Percentiles rank a stretch among this genome's conserved stretches.
Conservation (phyloP, 768 basidiomycete genomes). For the Porpolomopsis calyptriformis region DNA sequence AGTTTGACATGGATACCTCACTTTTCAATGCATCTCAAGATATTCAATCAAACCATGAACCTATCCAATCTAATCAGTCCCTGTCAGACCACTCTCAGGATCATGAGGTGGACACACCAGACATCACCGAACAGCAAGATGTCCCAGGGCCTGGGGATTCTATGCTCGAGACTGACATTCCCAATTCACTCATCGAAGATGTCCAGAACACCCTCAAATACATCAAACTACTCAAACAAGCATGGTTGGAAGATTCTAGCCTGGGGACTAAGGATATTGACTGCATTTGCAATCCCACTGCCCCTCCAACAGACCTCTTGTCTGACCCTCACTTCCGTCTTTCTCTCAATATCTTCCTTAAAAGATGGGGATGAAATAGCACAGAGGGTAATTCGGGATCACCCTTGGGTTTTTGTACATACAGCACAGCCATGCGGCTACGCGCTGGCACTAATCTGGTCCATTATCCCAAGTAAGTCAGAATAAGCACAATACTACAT, state of each 20-base stretch:
- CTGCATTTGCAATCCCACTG: constrained; percentile 9
- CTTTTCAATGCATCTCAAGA: too few relatives aligned
- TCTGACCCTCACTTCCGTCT: constrained; percentile 9
- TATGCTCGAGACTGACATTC: background rate
- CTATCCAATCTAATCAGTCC: background rate
- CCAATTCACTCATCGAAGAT: constrained; percentile 5
- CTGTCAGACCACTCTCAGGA: background rate
- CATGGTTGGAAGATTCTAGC: constrained; percentile 5
- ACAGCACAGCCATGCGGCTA: too few relatives aligned
- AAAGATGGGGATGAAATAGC: constrained; percentile 17
- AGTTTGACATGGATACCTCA: too few relatives aligned
- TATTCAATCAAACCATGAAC: too few relatives aligned
- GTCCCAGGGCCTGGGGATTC: background rate
- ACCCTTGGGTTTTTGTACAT: too few relatives aligned
- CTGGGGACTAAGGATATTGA: constrained; percentile 6
- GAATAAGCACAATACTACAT: too few relatives aligned
- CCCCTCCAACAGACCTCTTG: constrained; percentile 3
- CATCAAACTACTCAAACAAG: constrained; percentile 8
- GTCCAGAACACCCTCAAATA: constrained; percentile 4
- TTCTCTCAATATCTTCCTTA: constrained; percentile 15
- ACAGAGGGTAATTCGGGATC: too few relatives aligned
- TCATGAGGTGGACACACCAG: background rate
- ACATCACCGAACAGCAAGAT: background rate
- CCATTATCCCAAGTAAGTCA: too few relatives aligned
- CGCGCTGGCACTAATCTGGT: too few relatives aligned